These are phyloP conservation scores for Didymosphaeria variabile DNA, from an alignment of 2,329 filamentous ascomycete species.

Conservation along the genomic window DNA sequence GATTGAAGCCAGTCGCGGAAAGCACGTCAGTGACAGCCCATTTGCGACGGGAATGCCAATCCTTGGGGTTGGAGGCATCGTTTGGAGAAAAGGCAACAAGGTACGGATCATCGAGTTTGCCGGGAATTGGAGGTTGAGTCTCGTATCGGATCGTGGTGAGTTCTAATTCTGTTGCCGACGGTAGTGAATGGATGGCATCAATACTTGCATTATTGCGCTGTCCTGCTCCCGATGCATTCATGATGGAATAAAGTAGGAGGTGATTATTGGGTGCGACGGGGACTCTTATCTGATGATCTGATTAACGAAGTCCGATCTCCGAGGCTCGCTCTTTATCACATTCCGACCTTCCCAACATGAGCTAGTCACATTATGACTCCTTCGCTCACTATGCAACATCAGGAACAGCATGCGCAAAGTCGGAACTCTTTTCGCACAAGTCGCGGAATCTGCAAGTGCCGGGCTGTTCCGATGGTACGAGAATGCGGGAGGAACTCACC, in stretches of 20 bases:
- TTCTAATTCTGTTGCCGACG: conserved; percentile 10
- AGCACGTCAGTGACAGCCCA: conserved; percentile 34
- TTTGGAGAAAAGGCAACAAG: conserved; percentile 27
- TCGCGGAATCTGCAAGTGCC: neutral
- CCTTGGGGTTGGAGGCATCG: conserved; percentile 31
- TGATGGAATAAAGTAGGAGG: neutral
- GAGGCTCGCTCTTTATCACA: conserved; percentile 5
- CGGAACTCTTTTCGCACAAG: neutral
- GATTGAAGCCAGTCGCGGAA: conserved; percentile 37
- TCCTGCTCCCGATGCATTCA: neutral
- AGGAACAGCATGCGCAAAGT: neutral
- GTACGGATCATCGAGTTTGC: conserved; percentile 26
- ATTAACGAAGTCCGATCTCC: conserved; percentile 6
- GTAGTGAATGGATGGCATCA: neutral
- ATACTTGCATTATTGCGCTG: neutral
- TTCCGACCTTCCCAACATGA: conserved; percentile 6
- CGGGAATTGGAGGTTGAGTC: neutral
- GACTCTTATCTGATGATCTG: conserved; percentile 19
- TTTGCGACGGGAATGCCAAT: conserved; percentile 31
- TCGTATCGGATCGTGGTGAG: neutral
- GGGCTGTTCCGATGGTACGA: neutral
- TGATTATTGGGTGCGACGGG: neutral
- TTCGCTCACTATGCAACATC: neutral
- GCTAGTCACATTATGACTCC: neutral
- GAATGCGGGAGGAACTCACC: neutral